phyloP scores from a whole-genome alignment of 106 monocot species.

The Gastrodia elata region DNA sequence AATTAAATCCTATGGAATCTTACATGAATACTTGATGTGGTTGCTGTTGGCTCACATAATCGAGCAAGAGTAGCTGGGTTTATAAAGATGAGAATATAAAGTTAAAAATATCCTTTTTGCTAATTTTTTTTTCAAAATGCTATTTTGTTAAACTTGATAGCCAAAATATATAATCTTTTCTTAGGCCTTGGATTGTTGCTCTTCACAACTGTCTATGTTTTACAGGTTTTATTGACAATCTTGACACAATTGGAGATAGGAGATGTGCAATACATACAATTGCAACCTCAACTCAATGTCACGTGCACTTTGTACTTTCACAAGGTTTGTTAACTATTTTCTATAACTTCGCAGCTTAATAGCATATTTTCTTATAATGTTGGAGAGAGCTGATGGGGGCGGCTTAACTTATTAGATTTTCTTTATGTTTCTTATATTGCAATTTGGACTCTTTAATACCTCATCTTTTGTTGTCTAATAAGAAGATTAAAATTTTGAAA shows the following conservation, averaged over 20 bases:
- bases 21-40: neutral
- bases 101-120: neutral
- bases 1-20: neutral
- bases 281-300: slow-evolving; percentile 55
- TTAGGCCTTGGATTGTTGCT: too few species aligned
- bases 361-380: neutral
- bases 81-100: neutral
- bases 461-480: too few species aligned
- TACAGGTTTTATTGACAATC: slow-evolving; percentile 79
- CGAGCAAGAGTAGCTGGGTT: neutral
- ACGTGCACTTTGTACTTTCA: slow-evolving; percentile 87
- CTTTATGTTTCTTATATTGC: neutral
- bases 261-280: slow-evolving; percentile 54
- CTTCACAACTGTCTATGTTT: neutral
- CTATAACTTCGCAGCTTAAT: neutral
- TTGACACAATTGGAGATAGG: slow-evolving; percentile 86
- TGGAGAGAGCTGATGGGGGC: neutral
- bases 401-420: neutral
- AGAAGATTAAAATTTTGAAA: too few species aligned
- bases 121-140: neutral
- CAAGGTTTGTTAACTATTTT: slow-evolving; percentile 38
- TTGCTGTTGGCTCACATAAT: neutral
- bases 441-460: neutral
- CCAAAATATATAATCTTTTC: neutral
- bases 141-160: neutral